Evolutionary conservation across 305 asterid species (phyloP).

Genomic region (Solanum hybrid): DNA sequence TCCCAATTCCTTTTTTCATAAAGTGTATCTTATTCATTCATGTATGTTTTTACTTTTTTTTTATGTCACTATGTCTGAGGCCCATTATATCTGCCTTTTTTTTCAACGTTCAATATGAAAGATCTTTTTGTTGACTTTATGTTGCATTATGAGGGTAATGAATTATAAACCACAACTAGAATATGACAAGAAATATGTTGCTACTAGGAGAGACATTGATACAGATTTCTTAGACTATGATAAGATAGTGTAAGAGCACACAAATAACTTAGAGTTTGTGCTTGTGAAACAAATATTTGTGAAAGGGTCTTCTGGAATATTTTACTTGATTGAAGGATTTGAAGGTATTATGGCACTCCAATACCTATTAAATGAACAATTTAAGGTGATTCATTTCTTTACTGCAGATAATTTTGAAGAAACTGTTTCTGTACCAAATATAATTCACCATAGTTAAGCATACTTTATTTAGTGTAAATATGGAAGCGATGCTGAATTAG

Average conservation of each 20-base stretch:
- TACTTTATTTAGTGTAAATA: neutral
- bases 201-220: neutral
- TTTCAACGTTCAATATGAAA: neutral
- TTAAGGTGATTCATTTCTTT: too few relatives aligned
- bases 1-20: neutral
- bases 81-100: neutral
- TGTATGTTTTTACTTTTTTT: too few relatives aligned
- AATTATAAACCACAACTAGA: neutral
- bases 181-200: neutral
- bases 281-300: neutral
- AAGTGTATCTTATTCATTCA: neutral
- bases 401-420: neutral
- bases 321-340: too few relatives aligned
- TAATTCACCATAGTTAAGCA: neutral
- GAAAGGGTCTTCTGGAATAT: neutral
- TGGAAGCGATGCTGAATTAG: neutral
- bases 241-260: neutral
- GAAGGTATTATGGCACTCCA: neutral
- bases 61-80: neutral
- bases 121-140: neutral
- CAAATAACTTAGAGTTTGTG: neutral
- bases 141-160: neutral
- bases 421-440: too few relatives aligned
- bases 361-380: neutral
- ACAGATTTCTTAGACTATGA: neutral